Base-by-base conservation (phyloP, 1,139 yeast genomes). In the Ogataea hybrid region DNA sequence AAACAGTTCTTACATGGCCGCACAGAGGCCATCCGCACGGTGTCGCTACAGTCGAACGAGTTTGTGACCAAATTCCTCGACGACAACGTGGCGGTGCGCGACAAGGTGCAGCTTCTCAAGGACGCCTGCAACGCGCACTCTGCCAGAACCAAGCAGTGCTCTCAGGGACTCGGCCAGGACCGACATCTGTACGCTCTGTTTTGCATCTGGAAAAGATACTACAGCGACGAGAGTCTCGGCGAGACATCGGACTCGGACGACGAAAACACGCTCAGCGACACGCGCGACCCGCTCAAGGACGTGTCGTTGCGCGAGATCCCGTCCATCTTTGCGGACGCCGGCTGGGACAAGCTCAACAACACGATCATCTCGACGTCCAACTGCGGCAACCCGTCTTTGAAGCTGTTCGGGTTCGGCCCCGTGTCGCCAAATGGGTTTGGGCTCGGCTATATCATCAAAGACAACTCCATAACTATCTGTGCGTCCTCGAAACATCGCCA, bases 371-470 rank as follows among this genome's bases (percentile, higher is more conserved):
- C 88, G 58, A 68, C 95, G 48, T 72, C 88, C 58, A 67, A 76
- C 68, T 81, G 87, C 62, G 96, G 96, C 43, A 89, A 89, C 61
- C 95, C 96, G 6, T 79, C 96, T 1, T 71, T 89, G 50, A 77
- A 90, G 54, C 74, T 84, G 48, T 89, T 89, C 66, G 97, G 96
- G 0, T 89, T 89, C 65, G 97, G 97, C 5, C 97, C 96, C 3
- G 90, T 86, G 6, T 77, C 88, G 25, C 81, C 94, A 17, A 88
- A 84, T 56, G 97, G 97, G 12, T 89, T 85, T 66, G 97, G 97
- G 21, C 75, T 89, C 38, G 96, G 96, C 3, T 89, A 89, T 63
- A 88, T 89, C 54, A 84, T 89, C 57, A 87, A 89, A 62, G 88
- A 79, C 45, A 88, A 86, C 57, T 81, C 92, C 4, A 79, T 89